Evolutionary conservation across 306 rosid species (phyloP), one percentile per base, ranked within the genome.

Genomic region (Cucumis melo): DNA sequence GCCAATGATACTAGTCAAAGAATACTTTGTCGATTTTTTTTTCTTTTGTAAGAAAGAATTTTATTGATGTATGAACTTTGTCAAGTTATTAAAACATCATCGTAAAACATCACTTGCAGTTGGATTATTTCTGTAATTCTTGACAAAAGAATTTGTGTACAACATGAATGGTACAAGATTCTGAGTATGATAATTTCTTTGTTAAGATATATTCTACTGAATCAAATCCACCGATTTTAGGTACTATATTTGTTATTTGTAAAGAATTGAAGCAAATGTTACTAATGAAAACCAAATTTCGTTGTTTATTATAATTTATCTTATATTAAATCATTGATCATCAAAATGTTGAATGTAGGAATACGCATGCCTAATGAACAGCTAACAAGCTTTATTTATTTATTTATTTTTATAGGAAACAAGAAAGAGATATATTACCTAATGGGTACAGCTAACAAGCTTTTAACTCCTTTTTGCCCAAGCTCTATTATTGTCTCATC

Each of bases 401-500:
- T 32, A 3, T 32, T 32, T n/a, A n/a, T 32, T 32, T 32, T 3
- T 4, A 32, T 32, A 32, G 36, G 36, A 32, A 32, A 32, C 36
- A 4, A 32, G 36, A 32, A 32, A 32, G 36, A 32, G 36, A 32
- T 32, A 32, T 32, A 32, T 32, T 83, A 94, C 98, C 98, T 94
- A 76, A 94, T 91, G 46, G 98, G 98, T 77, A 94, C 98, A 77
- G 98, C 98, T 80, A 94, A 86, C 85, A 94, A 80, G 75, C 92
- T 86, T 79, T 87, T 94, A 72, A 94, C 86, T 59, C 98, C 98
- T 81, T 78, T 90, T 84, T 88, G 82, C 70, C 99, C 99, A 54
- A 94, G 97, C 80, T 94, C 99, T 86, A 94, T 62, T 82, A 92
- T 90, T 64, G 99, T 94, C 75, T 92, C 97, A 66, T 94, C 99